Base-by-base conservation (phyloP, 2,329 filamentous ascomycete species). In the Aspergillus uvarum region DNA sequence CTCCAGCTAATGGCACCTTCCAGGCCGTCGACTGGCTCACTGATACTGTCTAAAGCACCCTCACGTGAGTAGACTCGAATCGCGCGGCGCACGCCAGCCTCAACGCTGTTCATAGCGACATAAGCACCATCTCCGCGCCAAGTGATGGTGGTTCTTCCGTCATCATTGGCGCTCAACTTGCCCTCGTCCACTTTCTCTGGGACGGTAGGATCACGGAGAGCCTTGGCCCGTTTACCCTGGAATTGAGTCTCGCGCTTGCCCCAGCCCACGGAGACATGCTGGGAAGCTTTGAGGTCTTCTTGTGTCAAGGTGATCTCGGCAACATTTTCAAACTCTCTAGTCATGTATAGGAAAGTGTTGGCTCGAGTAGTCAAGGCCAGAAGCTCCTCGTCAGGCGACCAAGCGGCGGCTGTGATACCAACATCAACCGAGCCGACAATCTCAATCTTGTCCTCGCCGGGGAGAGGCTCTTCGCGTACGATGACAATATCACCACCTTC, bases 171-270 rank as follows among this genome's bases (percentile, higher is more conserved):
- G 70, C 91, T 96, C 16, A 93, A 78, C 7, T 86, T 79, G 47
- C 95, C 95, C 72, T 93, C 86, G 70, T 98, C 95, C 19, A 97
- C 85, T 72, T 89, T 91, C 74, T 98, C 93, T 0, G 95, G 95
- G 66, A 99, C 91, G 10, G 95, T 99, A 16, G 95, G 95, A 75
- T 99, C 95, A 56, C 91, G 86, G 65, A 98, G 81, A 21, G 92
- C 92, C 77, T 87, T 88, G 59, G 93, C 94, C 63, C 93, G 87
- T 70, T 91, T 92, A 54, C 95, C 95, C 72, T 97, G 91, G 75
- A 99, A 99, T 74, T 99, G 95, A 0, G 95, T 99, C 77, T 99
- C 95, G 73, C 90, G 92, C 80, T 98, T 98, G 61, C 95, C 95
- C 95, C 95, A 99, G 53, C 95, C 95, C 22, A 99, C 94, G 21